Evolutionary conservation across 495 filamentous ascomycete species (phyloP), one percentile per base, ranked within the genome.

Genomic region (Umbilicaria muhlenbergii): DNA sequence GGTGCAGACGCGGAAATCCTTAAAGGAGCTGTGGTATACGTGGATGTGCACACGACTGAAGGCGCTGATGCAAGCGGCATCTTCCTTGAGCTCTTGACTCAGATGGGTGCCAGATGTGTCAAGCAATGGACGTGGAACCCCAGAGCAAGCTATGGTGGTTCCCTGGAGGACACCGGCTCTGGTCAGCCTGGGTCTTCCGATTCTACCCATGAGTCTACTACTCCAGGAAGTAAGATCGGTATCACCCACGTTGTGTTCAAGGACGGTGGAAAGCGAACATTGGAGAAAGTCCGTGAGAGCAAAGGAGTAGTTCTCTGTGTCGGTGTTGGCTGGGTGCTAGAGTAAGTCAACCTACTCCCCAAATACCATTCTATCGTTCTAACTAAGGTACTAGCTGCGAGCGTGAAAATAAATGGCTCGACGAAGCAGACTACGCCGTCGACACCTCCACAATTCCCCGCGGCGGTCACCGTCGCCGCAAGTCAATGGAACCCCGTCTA

Each of bases 221-320:
- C 62, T 18, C 38, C 46, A 15, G 41, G 49, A n/a, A 65, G 59
- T 10, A 84, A 78, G 56, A 67, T 92, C 31, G 84, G 83, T 3
- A 87, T 95, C 54, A 98, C 91, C 4, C 91, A 98, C 53, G 83
- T 98, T 1, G 77, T 98, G 1, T 98, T 83, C 63, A 95, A 95
- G 54, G 91, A 94, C 61, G 91, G 91, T 35, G 80, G 80, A 8
- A 76, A 84, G 42, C 73, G 82, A 32, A 95, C 89, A 0, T 58
- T 95, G 41, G 81, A 94, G 58, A 95, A 93, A 58, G 84, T 92
- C 7, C 69, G 78, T 41, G 71, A 81, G 48, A 78, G 75, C 31
- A 69, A 72, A 15, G 86, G 83, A 1, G 67, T 82, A 16, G 83
- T 94, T 6, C 73, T 79, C 46, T 91, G 84, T 58, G 85, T 93